phyloP scores from a whole-genome alignment of 2,329 filamentous ascomycete species.

The Aureobasidium melanogenum region DNA sequence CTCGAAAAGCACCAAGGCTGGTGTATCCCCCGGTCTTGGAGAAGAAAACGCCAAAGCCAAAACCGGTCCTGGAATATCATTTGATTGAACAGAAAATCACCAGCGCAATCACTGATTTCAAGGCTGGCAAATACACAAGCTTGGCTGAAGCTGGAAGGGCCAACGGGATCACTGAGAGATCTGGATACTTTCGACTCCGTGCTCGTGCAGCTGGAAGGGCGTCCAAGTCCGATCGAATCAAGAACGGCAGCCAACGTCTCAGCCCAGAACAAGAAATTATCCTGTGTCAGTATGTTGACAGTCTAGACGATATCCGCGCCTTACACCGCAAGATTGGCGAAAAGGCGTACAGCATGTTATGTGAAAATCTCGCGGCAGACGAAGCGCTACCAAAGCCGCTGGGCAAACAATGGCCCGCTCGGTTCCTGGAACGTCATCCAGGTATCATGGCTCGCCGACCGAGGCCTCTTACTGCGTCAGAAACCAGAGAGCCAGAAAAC shows the following conservation, averaged over 20 bases:
- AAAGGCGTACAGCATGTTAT: conserved; percentile 6
- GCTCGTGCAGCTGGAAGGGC: conserved; percentile 1
- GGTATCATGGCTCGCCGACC: neutral
- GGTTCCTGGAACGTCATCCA: conserved; percentile 7
- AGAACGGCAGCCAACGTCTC: conserved; percentile 4
- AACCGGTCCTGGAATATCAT: conserved; percentile 1
- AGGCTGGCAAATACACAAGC: neutral
- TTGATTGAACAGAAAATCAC: neutral
- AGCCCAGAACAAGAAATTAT: neutral
- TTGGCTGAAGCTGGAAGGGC: conserved; percentile 5
- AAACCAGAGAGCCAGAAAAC: neutral
- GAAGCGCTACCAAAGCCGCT: neutral
- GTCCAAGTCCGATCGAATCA: neutral
- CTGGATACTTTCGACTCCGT: conserved; percentile 3
- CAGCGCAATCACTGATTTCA: neutral
- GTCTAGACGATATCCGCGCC: neutral
- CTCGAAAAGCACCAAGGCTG: conserved; percentile 1
- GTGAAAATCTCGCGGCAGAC: neutral
- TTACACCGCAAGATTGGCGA: conserved; percentile 4
- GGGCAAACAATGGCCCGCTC: conserved; percentile 4
- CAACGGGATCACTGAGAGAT: neutral
- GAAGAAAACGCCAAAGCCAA: neutral
- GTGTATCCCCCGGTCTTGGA: neutral
- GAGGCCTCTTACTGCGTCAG: neutral
- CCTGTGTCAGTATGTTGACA: neutral